Conservation (phyloP, 2,329 filamentous ascomycete genomes). For the Hypoxylon sp. region DNA sequence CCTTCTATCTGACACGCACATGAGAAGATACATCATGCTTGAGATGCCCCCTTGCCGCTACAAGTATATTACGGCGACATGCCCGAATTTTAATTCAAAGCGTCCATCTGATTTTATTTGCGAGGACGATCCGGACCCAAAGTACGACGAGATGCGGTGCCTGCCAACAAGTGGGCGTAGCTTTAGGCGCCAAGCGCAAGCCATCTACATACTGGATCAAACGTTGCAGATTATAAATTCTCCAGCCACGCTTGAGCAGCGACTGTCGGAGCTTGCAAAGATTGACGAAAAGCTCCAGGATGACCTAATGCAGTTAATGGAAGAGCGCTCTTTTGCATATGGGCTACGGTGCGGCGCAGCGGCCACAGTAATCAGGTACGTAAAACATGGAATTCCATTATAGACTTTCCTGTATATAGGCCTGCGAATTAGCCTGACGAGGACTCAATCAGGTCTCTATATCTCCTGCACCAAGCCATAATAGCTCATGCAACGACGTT, state of each 20-base stretch:
- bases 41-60: neutral
- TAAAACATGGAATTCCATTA: neutral
- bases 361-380: neutral
- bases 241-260: neutral
- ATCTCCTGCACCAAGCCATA: slow-evolving; percentile 1
- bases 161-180: neutral
- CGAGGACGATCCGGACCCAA: neutral
- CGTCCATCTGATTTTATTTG: neutral
- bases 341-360: neutral
- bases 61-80: neutral
- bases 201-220: neutral
- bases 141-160: neutral
- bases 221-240: slow-evolving; percentile 1
- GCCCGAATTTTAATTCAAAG: neutral
- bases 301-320: slow-evolving; percentile 2
- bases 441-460: neutral
- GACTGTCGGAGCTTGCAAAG: neutral
- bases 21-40: neutral
- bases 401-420: neutral
- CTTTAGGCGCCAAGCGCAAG: slow-evolving; percentile 1
- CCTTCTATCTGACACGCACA: neutral
- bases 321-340: neutral
- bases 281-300: neutral
- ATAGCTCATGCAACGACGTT: neutral
- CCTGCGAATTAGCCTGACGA: neutral